Evolutionary conservation across 2,329 filamentous ascomycete species (phyloP).

Genomic region (Plectosphaerella sp.): DNA sequence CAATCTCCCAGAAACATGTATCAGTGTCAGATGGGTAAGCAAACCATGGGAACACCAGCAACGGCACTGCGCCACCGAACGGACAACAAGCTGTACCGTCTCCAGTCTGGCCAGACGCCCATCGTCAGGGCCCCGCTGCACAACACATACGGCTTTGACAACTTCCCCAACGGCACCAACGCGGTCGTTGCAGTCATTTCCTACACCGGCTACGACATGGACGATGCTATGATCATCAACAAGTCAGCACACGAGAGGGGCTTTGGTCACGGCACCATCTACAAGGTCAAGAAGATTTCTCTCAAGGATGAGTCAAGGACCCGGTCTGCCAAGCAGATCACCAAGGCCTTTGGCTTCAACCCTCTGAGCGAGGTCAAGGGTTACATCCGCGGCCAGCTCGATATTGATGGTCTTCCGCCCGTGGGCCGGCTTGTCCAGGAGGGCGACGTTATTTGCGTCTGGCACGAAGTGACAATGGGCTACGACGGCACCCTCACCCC

Average conservation of each 20-base stretch:
- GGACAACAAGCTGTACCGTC: conserved; percentile 93
- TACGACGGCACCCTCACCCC: conserved; percentile 76
- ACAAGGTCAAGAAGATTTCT: conserved; percentile 92
- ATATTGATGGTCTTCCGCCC: conserved; percentile 81
- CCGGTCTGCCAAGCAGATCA: conserved; percentile 63
- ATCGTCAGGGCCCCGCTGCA: conserved; percentile 88
- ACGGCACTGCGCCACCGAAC: conserved; percentile 81
- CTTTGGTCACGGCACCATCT: conserved; percentile 93
- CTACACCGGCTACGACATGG: conserved; percentile 99
- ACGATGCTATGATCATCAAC: conserved; percentile 99
- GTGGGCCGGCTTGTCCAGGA: conserved; percentile 74
- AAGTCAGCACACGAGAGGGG: conserved; percentile 95
- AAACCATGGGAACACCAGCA: conserved; percentile 96
- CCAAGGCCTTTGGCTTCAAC: conserved; percentile 87
- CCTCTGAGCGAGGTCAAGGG: conserved; percentile 70
- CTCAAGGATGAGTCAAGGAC: conserved; percentile 74
- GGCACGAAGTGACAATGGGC: conserved; percentile 81
- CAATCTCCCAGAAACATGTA: conserved; percentile 99
- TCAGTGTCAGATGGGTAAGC: conserved; percentile 98
- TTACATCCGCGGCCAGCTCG: conserved; percentile 66
- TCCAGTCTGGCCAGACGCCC: conserved; percentile 95
- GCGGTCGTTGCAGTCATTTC: conserved; percentile 96
- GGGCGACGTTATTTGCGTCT: conserved; percentile 83
- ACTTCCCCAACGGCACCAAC: conserved; percentile 96
- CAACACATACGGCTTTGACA: conserved; percentile 94